Base-by-base conservation (phyloP, 1,139 yeast genomes). In the Suhomyces choctaworum region DNA sequence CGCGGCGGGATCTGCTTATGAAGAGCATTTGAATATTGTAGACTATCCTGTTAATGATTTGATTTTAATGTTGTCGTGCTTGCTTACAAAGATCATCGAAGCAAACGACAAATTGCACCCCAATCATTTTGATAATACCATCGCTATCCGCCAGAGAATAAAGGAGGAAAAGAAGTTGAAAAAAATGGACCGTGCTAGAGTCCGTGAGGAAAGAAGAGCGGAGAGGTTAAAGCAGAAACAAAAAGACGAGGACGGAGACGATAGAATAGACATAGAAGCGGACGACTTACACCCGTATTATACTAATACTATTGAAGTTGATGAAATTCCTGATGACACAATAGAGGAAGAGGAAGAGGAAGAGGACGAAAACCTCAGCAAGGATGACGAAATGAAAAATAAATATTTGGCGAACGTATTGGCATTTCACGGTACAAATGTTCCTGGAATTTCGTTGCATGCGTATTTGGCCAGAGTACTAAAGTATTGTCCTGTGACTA, bases 401-500 rank as follows among this genome's bases (percentile, higher is more conserved):
- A 71, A 73, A 50, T 81, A 79, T 54, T 70, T 79, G 31, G 84
- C 86, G 10, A 83, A 82, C 51, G 90, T 92, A 3, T 64, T 90
- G 41, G 94, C 97, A 30, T 92, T 92, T 58, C 97, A 89, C 56
- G 98, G 98, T 13, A 80, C 96, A 34, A 94, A 90, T 56, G 82
- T 92, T 11, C 99, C 99, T 1, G 96, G 95, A 9, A 92, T 92
- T 37, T 80, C 92, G 7, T 72, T 94, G 33, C 90, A 88, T 54
- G 94, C 96, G 12, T 92, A 92, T 58, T 71, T 92, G 41, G 77
- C 89, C 25, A 78, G 98, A 52, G 94, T 92, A 20, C 76, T 92
- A 55, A 92, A 90, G 60, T 94, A 92, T 62, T 92, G 99, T 60
- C 98, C 99, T 0, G 94, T 94, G 14, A 90, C 98, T 2, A 92